phyloP scores from a whole-genome alignment of 352 stramenopile genomes.

The Phytophthora sojae region DNA sequence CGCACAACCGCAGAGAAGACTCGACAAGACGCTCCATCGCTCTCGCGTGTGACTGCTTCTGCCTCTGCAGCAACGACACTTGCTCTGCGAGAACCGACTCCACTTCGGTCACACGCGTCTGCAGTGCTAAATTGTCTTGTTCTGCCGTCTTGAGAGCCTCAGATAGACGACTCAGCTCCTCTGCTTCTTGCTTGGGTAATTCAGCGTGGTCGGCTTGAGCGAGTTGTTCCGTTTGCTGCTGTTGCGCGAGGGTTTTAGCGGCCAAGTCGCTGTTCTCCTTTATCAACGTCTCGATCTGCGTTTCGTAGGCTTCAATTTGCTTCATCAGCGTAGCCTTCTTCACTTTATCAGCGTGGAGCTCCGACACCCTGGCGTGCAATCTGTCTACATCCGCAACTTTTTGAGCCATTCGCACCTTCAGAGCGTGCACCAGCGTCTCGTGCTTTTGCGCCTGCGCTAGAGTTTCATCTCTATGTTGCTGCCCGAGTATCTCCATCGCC shows the following conservation, averaged over 20 bases:
- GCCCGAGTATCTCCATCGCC: slow-evolving; percentile 1
- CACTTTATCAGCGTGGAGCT: slow-evolving; percentile 6
- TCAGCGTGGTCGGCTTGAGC: slow-evolving; percentile 5
- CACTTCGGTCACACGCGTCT: slow-evolving; percentile 9
- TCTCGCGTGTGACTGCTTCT: slow-evolving; percentile 39
- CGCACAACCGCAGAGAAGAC: slow-evolving; percentile 68
- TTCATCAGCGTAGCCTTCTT: slow-evolving; percentile 1
- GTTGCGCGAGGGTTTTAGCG: not conserved
- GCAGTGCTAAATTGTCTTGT: slow-evolving; percentile 16
- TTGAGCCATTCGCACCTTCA: slow-evolving; percentile 25
- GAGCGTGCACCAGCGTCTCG: slow-evolving; percentile 21
- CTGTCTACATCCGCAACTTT: slow-evolving; percentile 24
- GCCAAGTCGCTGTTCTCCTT: slow-evolving; percentile 10
- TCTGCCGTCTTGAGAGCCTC: slow-evolving; percentile 9
- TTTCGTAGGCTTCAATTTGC: not conserved
- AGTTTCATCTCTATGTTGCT: slow-evolving; percentile 12
- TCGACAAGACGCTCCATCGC: slow-evolving; percentile 51
- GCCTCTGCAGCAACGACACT: slow-evolving; percentile 25
- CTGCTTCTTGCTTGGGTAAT: slow-evolving; percentile 5
- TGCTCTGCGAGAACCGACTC: slow-evolving; percentile 30
- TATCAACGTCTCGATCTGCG: not conserved
- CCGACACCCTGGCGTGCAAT: slow-evolving; percentile 3
- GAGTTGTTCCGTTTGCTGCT: slow-evolving; percentile 3
- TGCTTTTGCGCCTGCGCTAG: slow-evolving; percentile 12
- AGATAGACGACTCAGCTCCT: slow-evolving; percentile 11